Conservation (phyloP, 176 grass and related monocot genomes). For the Typha latifolia region DNA sequence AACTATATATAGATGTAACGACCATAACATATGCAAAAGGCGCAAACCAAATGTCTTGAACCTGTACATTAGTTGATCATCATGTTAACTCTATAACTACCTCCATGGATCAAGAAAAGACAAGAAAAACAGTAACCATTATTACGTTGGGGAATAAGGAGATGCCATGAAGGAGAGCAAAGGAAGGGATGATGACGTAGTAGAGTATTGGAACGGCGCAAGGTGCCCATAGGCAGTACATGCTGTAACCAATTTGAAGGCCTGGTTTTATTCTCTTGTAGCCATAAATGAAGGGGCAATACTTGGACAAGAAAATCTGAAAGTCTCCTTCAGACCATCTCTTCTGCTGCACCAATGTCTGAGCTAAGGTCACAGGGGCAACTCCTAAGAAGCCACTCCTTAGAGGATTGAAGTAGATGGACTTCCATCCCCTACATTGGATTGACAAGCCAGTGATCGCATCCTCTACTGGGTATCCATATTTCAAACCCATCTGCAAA, state of each 20-base stretch:
- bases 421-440: constrained; percentile 42
- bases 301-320: constrained; percentile 20
- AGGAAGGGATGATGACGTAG: background rate
- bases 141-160: constrained; percentile 14
- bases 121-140: no score
- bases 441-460: constrained; percentile 35
- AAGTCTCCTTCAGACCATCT: constrained; percentile 18
- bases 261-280: constrained; percentile 1
- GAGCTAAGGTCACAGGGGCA: constrained; percentile 17
- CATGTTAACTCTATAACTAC: background rate
- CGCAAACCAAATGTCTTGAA: constrained; percentile 6
- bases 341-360: constrained; percentile 18
- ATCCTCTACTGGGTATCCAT: constrained; percentile 38
- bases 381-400: constrained; percentile 25
- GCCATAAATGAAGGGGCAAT: constrained; percentile 13
- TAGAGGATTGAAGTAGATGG: constrained; percentile 25
- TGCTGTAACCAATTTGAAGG: constrained; percentile 1
- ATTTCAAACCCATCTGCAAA: constrained; percentile 33
- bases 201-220: constrained; percentile 9
- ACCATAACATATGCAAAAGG: constrained; percentile 4
- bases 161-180: constrained; percentile 11
- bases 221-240: constrained; percentile 15
- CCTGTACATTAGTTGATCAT: background rate
- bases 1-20: background rate
- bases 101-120: background rate